Base-by-base conservation (phyloP, 148 eudicot species). In the Spergularia bocconei region DNA sequence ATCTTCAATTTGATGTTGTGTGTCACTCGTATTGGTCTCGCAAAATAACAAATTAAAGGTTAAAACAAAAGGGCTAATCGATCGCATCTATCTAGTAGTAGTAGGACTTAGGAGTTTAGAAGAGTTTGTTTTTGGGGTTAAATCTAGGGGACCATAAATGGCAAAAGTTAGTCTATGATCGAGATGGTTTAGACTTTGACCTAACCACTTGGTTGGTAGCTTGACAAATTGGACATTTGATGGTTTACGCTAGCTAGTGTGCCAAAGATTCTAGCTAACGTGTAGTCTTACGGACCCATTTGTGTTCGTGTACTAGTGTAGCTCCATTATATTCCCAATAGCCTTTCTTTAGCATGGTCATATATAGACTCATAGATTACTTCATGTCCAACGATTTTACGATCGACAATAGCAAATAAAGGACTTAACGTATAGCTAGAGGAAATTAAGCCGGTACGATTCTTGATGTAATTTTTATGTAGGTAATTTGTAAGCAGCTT, bases 161-260 rank as follows among this genome's bases (percentile, higher is more conserved):
- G 11, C 14, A 66, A 66, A 66, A 66, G 70, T 66, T 68, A 17
- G 71, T 68, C n/a, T 68, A 48, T 21, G 60, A 69, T 69, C 6
- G 60, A 0, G n/a, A 69, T 69, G 10, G 44, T 5, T 69, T 52
- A 62, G 56, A 48, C 55, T 67, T 67, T 67, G 71, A 67, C 71
- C 71, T 47, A 47, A 64, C 5, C 20, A 67, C 71, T 54, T 67
- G 71, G n/a, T 19, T 17, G 51, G 8, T 17, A 11, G 69, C 52
- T 65, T 41, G 20, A 65, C 69, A 65, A 38, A n/a, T 39, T 65
- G 19, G 25, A 16, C 14, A 53, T 69, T 59, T 52, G 41, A 33
- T 33, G 48, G 48, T 21, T 48, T 16, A 63, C 14, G 5, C 15
- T 20, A 69, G n/a, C 29, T 20, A 25, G 7, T 21, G 7, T 21